Conservation (phyloP, 345 rosid species). For the Brassica nigra region DNA sequence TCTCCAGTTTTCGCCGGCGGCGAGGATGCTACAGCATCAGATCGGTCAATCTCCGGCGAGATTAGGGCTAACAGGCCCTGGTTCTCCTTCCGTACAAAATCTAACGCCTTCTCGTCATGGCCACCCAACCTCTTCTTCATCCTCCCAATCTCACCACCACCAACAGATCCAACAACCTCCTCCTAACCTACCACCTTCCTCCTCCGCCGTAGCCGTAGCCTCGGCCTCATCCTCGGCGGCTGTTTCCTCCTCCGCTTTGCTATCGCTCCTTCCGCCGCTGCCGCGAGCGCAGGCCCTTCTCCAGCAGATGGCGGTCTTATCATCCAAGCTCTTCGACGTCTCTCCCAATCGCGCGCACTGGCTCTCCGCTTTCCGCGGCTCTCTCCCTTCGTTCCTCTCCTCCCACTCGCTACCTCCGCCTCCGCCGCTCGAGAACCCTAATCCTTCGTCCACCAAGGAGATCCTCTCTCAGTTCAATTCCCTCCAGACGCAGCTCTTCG, state of each 20-base stretch:
- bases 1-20: conserved; percentile 7
- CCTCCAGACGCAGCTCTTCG: conserved; percentile 89
- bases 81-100: conserved; percentile 70
- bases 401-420: conserved; percentile 53
- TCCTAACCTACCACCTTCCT: conserved; percentile 36
- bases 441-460: conserved; percentile 51
- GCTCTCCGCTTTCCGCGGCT: conserved; percentile 80
- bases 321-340: conserved; percentile 74
- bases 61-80: conserved; percentile 75
- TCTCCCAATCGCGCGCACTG: conserved; percentile 76
- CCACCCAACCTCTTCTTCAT: conserved; percentile 47
- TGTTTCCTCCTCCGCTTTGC: conserved; percentile 65
- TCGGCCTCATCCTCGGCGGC: conserved; percentile 31
- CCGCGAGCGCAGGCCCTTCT: conserved; percentile 85
- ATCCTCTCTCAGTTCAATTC: conserved; percentile 62
- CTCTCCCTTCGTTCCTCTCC: conserved; percentile 71
- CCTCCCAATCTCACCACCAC: conserved; percentile 39
- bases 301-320: conserved; percentile 72
- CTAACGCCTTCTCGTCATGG: conserved; percentile 65
- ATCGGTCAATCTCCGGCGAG: conserved; percentile 87
- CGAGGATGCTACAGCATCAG: conserved; percentile 79
- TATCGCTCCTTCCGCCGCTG: conserved; percentile 87
- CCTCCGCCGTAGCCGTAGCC: conserved; percentile 24
- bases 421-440: conserved; percentile 44
- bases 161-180: conserved; percentile 42